phyloP scores from a whole-genome alignment of 495 filamentous ascomycete genomes.

The Cladorrhinum samala region DNA sequence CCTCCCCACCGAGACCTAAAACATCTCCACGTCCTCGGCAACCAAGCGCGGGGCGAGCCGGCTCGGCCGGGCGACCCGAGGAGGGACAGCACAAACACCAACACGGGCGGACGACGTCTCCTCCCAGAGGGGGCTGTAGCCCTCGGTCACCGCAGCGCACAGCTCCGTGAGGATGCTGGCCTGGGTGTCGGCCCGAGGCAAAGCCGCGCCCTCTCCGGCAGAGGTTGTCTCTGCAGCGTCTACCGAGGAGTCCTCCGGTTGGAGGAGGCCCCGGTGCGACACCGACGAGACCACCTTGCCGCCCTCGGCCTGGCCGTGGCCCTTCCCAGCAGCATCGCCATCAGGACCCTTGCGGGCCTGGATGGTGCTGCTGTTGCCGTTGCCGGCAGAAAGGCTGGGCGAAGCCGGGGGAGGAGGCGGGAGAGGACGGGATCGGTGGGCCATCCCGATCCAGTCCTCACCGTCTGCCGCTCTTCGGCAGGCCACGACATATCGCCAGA shows the following conservation, averaged over 20 bases:
- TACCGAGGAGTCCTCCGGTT: background rate
- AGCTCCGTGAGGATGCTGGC: conserved; percentile 24
- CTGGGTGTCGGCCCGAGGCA: conserved; percentile 14
- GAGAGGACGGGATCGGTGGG: no score
- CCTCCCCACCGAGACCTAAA: background rate
- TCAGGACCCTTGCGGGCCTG: background rate
- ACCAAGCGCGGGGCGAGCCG: background rate
- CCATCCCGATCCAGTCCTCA: conserved; percentile 14
- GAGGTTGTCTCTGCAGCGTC: background rate
- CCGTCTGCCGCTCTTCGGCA: background rate
- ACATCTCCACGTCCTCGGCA: background rate
- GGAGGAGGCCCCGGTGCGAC: conserved; percentile 10
- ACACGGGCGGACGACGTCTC: background rate
- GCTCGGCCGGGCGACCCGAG: background rate
- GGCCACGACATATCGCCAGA: background rate
- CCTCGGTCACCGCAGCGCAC: conserved; percentile 20
- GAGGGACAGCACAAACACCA: no score
- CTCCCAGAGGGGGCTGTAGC: conserved; percentile 18
- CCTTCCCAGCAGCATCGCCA: background rate
- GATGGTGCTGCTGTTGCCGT: background rate
- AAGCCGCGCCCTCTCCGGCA: background rate
- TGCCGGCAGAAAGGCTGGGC: no score
- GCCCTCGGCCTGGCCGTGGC: background rate
- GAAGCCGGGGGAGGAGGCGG: no score
- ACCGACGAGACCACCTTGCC: conserved; percentile 2